Evolutionary conservation across 1,284 basidiomycete genomes (phyloP).

Genomic region (Sporisorium iseilematis-ciliati): DNA sequence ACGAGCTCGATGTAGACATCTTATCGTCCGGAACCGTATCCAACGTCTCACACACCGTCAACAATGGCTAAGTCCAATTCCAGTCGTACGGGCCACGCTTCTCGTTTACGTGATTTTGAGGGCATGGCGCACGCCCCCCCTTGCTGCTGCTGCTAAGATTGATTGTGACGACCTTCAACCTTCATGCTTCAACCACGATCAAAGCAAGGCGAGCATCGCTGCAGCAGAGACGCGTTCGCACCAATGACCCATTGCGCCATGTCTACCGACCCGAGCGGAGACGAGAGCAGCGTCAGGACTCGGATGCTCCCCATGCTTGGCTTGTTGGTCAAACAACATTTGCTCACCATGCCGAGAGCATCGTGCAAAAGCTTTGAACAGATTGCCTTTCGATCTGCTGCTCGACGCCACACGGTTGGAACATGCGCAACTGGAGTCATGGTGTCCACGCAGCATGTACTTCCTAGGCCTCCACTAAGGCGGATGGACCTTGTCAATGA

Average conservation of each 20-base stretch:
- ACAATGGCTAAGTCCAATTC: conserved; percentile 7
- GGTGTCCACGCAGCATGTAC: background rate
- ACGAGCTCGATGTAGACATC: conserved; percentile 32
- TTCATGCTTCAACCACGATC: background rate
- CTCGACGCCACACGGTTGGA: background rate
- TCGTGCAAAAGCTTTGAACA: background rate
- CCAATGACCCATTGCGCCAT: background rate
- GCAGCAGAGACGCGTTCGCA: background rate
- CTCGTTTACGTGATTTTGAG: background rate
- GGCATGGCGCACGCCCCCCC: too few species aligned
- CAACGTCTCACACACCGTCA: background rate
- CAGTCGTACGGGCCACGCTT: background rate
- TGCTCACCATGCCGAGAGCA: background rate
- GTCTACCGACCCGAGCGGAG: background rate
- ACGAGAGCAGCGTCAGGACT: background rate
- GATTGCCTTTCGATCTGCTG: background rate
- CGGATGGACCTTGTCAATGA: background rate
- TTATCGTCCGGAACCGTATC: conserved; percentile 25
- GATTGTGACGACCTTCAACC: background rate
- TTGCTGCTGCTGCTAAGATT: background rate
- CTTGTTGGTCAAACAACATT: background rate
- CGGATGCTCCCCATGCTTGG: background rate
- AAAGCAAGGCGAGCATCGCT: background rate
- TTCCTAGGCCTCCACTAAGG: background rate
- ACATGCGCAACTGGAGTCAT: background rate